Evolutionary conservation across 208 protist genomes (phyloP).

Genomic region (Trichomonas vaginalis): DNA sequence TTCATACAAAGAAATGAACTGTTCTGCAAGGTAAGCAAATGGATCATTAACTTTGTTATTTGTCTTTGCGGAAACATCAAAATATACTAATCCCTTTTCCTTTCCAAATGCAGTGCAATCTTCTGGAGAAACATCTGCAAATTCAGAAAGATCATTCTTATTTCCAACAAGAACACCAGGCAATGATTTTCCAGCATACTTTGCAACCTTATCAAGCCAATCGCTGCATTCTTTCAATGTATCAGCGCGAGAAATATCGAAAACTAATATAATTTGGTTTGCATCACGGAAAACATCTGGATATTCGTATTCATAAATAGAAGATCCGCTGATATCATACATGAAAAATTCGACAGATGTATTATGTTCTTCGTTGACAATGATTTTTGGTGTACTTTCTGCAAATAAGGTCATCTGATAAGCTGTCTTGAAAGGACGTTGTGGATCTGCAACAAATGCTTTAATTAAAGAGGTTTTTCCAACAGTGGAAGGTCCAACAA

Average conservation of each 20-base stretch:
- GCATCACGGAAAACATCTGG: constrained; percentile 13
- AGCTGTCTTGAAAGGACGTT: not conserved
- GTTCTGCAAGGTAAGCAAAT: not conserved
- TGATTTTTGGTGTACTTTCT: not conserved
- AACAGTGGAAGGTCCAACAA: not conserved
- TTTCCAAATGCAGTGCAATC: not conserved
- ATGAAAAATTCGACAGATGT: constrained; percentile 16
- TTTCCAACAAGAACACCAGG: constrained; percentile 11
- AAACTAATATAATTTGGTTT: constrained; percentile 7
- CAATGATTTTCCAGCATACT: not conserved
- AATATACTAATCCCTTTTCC: not conserved
- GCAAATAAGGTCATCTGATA: not conserved
- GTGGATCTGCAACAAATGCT: not conserved
- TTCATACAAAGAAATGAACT: constrained; percentile 3
- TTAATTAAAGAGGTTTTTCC: not conserved
- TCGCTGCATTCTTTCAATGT: not conserved
- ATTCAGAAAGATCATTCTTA: constrained; percentile 2
- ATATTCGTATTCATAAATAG: constrained; percentile 16
- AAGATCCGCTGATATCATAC: constrained; percentile 5
- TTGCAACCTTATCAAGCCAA: constrained; percentile 12
- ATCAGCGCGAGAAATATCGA: not conserved
- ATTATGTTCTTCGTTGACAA: not conserved
- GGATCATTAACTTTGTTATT: not conserved
- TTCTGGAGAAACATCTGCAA: not conserved
- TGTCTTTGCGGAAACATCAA: constrained; percentile 19